Base-by-base conservation (phyloP, 306 rosid species). In the Casuarina equisetifolia region DNA sequence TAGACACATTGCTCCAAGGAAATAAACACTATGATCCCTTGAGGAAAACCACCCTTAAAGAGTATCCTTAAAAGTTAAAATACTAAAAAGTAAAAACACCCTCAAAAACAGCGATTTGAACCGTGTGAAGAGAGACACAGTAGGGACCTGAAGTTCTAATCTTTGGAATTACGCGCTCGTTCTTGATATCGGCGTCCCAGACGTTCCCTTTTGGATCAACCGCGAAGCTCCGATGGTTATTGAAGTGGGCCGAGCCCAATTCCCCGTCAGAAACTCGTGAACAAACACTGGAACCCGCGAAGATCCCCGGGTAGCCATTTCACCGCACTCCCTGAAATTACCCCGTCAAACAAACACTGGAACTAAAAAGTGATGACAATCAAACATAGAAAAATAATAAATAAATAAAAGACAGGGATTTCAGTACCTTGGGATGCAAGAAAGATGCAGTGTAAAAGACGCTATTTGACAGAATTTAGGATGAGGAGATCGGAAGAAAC, bases 181-280 rank as follows among this genome's bases (percentile, higher is more conserved):
- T 38, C 76, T 43, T 70, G 9, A 19, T 9, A 70, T 92, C 97
- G 76, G 91, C 97, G 32, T 90, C 93, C 50, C 86, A 92, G 50
- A 92, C 79, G 51, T 85, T 89, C 54, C 97, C 97, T 73, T 72
- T 90, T 0, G 39, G 59, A 81, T 84, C 91, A 76, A 90, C 70
- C 0, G 93, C 91, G 57, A 92, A 92, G 70, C 93, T 90, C 82
- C 7, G 59, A 8, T 93, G 96, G 42, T 75, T 75, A 10, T 17
- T 44, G 76, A 89, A 90, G 61, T 6, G 69, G 57, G 93, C 96
- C 10, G 69, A 76, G 54, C 61, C 87, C 72, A 81, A 73, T 10
- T 81, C 88, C 9, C 97, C 93, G 61, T 92, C 97, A 1, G 59
- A n/a, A 85, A 92, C 11, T 93, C 96, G 0, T 0, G 3, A 17